Evolutionary conservation across 768 basidiomycete species (phyloP).

Genomic region (Russula brevipes): DNA sequence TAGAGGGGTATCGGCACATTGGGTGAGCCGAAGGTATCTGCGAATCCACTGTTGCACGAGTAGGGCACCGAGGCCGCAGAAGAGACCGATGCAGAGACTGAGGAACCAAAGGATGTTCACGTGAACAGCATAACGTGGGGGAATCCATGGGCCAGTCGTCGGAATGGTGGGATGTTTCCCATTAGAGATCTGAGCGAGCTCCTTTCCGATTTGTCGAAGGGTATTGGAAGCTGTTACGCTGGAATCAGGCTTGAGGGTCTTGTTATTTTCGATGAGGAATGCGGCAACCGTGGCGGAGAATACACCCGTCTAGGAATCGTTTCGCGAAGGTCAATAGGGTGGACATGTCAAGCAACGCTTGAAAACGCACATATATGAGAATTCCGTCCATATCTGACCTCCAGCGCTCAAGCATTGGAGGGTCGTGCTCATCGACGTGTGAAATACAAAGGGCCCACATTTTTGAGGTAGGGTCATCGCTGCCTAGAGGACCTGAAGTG

Average conservation of each 20-base stretch:
- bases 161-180: neutral
- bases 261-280: slow-evolving; percentile 23
- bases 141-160: neutral
- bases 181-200: slow-evolving; percentile 16
- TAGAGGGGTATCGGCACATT: neutral
- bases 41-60: slow-evolving; percentile 19
- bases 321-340: neutral
- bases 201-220: slow-evolving; percentile 12
- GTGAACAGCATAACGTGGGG: neutral
- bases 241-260: slow-evolving; percentile 18
- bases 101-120: slow-evolving; percentile 25
- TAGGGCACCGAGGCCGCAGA: slow-evolving; percentile 13
- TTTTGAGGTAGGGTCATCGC: slow-evolving; percentile 13
- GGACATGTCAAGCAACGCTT: no score
- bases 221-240: neutral
- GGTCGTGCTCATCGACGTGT: slow-evolving; percentile 1
- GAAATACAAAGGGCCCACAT: slow-evolving; percentile 19
- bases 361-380: slow-evolving; percentile 18
- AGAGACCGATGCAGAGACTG: slow-evolving; percentile 18
- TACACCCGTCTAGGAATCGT: slow-evolving; percentile 14
- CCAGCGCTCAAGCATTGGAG: slow-evolving; percentile 11
- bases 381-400: slow-evolving; percentile 21
- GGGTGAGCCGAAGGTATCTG: slow-evolving; percentile 13
- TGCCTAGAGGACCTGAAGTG: neutral
- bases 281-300: slow-evolving; percentile 23